phyloP scores from a whole-genome alignment of 805 yeast genomes.

The Starmera quercuum region DNA sequence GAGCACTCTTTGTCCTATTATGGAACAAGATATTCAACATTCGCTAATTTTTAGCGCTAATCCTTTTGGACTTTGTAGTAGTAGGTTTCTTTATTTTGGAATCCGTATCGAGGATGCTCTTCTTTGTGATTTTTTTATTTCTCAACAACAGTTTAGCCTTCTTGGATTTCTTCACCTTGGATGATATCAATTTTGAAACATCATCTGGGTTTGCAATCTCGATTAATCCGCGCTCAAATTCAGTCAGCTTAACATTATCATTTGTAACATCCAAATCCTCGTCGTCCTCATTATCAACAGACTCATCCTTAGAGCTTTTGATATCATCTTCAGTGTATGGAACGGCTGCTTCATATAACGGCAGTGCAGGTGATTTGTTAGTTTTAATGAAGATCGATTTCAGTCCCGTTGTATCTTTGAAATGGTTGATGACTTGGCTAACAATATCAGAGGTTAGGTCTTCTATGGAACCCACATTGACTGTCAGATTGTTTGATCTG shows the following conservation, averaged over 20 bases:
- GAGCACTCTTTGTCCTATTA: too few relatives aligned
- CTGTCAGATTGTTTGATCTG: slow-evolving; percentile 58
- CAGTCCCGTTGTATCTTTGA: slow-evolving; percentile 36
- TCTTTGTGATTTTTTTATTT: slow-evolving; percentile 12
- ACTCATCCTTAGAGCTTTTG: slow-evolving; percentile 15
- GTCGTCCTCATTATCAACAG: slow-evolving; percentile 13
- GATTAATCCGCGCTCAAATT: slow-evolving; percentile 70
- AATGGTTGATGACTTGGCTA: slow-evolving; percentile 40
- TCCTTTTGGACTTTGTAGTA: background rate
- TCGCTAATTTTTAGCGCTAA: too few relatives aligned
- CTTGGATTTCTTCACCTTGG: slow-evolving; percentile 38
- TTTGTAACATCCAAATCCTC: slow-evolving; percentile 28
- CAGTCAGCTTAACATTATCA: slow-evolving; percentile 38
- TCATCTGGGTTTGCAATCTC: slow-evolving; percentile 79
- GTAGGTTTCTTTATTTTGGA: background rate
- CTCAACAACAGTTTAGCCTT: too few relatives aligned
- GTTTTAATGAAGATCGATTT: slow-evolving; percentile 63
- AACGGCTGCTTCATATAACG: slow-evolving; percentile 63
- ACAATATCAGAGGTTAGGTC: slow-evolving; percentile 40
- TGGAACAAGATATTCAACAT: too few relatives aligned
- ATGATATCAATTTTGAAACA: slow-evolving; percentile 51
- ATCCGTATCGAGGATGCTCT: slow-evolving; percentile 5
- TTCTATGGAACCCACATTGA: slow-evolving; percentile 56
- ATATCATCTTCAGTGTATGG: slow-evolving; percentile 29
- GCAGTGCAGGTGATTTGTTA: slow-evolving; percentile 70